phyloP scores from a whole-genome alignment of 768 basidiomycete species.

The Lactarius deliciosus region DNA sequence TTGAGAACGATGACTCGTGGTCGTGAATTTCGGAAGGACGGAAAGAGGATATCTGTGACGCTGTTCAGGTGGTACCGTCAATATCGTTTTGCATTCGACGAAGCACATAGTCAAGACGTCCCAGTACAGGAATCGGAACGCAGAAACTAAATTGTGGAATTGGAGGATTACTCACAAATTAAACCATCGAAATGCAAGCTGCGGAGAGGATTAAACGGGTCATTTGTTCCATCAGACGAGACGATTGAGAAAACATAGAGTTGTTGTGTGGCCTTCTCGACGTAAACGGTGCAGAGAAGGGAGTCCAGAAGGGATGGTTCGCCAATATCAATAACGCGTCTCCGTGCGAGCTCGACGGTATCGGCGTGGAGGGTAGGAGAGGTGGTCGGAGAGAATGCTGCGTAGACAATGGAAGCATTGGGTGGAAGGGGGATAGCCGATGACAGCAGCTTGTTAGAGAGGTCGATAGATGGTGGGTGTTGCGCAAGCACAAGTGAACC shows the following conservation, averaged over 20 bases:
- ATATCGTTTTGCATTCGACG: neutral
- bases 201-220: conserved; percentile 38
- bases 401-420: conserved; percentile 46
- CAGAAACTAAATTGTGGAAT: neutral
- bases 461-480: conserved; percentile 37
- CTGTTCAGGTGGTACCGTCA: conserved; percentile 36
- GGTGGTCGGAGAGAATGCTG: conserved; percentile 42
- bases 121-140: neutral
- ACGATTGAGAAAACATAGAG: conserved; percentile 62
- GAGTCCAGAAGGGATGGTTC: conserved; percentile 46
- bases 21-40: conserved; percentile 52
- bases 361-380: conserved; percentile 38
- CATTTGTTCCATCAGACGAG: conserved; percentile 36
- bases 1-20: conserved; percentile 46
- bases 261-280: conserved; percentile 43
- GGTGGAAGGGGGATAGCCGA: conserved; percentile 48
- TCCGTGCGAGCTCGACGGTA: conserved; percentile 56
- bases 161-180: conserved; percentile 43
- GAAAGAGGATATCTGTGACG: conserved; percentile 45
- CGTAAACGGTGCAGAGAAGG: conserved; percentile 51
- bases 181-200: conserved; percentile 50
- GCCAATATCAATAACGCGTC: conserved; percentile 45
- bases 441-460: conserved; percentile 45
- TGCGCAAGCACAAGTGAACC: conserved; percentile 35
- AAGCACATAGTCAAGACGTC: neutral